phyloP scores from a whole-genome alignment of 805 yeast species.

The Cyberlindnera samutprakarnensis region DNA sequence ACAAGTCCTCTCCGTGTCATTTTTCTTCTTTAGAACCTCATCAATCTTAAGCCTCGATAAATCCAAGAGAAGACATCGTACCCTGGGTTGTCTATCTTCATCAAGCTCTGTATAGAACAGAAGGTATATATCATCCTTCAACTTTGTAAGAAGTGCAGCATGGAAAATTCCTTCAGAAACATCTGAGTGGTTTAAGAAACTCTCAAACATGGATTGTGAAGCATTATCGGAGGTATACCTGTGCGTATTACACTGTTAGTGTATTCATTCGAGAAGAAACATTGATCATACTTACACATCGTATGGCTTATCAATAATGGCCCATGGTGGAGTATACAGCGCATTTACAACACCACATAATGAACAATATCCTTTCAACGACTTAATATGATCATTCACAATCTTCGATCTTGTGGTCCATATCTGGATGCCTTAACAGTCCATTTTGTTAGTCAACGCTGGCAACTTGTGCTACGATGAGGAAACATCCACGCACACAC shows the following conservation, averaged over 20 bases:
- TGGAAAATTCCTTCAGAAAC: conserved; percentile 5
- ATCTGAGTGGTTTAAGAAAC: conserved; percentile 12
- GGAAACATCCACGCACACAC: no score
- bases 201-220: conserved; percentile 9
- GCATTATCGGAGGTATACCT: conserved; percentile 15
- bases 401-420: conserved; percentile 22
- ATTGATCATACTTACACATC: conserved; percentile 15
- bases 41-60: conserved; percentile 7
- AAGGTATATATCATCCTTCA: conserved; percentile 7
- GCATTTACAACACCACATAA: conserved; percentile 17
- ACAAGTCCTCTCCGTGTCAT: not conserved
- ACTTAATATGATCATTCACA: conserved; percentile 13
- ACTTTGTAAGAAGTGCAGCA: conserved; percentile 11
- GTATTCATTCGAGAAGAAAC: not conserved
- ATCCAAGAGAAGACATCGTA: conserved; percentile 17
- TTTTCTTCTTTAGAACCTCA: conserved; percentile 3
- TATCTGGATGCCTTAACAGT: conserved; percentile 19
- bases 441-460: no score
- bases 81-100: conserved; percentile 3
- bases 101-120: conserved; percentile 16
- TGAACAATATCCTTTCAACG: conserved; percentile 3
- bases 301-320: conserved; percentile 22
- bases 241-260: conserved; percentile 1
- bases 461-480: no score
- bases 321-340: conserved; percentile 18